Evolutionary conservation across 371 early-diverging fungal genomes (phyloP).

Genomic region (Mucor plumbeus): DNA sequence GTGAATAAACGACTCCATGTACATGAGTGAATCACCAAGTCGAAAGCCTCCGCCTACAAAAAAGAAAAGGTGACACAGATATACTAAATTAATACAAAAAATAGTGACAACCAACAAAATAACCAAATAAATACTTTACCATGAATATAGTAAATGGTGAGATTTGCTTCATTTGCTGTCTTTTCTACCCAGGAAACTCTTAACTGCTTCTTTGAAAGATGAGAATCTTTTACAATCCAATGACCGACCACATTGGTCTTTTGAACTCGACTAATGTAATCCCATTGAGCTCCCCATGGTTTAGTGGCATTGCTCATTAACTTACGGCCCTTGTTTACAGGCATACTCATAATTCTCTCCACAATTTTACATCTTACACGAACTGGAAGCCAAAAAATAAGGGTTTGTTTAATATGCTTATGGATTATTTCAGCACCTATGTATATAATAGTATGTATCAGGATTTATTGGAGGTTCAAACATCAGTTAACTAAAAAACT

Average conservation of each 20-base stretch:
- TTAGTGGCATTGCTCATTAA: background rate
- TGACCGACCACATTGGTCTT: conserved; percentile 17
- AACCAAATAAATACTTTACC: conserved; percentile 22
- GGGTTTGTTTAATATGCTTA: conserved; percentile 4
- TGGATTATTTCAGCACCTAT: conserved; percentile 10
- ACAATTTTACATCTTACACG: conserved; percentile 17
- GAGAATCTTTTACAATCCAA: conserved; percentile 25
- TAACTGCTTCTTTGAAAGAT: conserved; percentile 3
- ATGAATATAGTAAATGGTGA: conserved; percentile 41
- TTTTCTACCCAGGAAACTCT: conserved; percentile 17
- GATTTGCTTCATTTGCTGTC: conserved; percentile 25
- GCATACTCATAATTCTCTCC: background rate
- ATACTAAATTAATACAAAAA: conserved; percentile 6
- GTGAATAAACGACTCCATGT: conserved; percentile 32
- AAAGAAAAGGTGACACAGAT: background rate
- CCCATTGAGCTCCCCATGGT: conserved; percentile 19
- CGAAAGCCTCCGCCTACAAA: conserved; percentile 40
- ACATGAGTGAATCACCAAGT: conserved; percentile 38
- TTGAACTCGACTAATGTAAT: conserved; percentile 10
- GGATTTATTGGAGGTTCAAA: background rate
- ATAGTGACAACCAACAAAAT: background rate
- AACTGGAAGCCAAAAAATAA: conserved; percentile 14
- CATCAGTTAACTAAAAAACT: background rate
- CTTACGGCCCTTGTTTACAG: background rate
- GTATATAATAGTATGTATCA: background rate